Evolutionary conservation across 2,329 filamentous ascomycete species (phyloP).

Genomic region (Fusarium sp.): DNA sequence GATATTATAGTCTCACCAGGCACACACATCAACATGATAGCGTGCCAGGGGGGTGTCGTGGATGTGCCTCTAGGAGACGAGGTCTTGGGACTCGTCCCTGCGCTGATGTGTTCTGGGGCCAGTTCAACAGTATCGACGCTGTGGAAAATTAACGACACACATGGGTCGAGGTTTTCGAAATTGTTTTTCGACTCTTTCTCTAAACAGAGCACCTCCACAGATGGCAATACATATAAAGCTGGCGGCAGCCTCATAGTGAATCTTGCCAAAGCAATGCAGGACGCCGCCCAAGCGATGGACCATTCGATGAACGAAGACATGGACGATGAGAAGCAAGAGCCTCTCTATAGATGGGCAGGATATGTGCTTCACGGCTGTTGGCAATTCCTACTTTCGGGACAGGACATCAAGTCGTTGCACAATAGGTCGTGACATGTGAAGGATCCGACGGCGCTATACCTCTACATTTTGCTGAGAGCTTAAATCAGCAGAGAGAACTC

Average conservation of each 20-base stretch:
- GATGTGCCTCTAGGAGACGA: background rate
- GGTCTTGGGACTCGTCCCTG: background rate
- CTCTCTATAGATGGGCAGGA: background rate
- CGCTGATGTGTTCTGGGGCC: background rate
- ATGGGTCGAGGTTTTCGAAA: background rate
- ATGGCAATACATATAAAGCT: background rate
- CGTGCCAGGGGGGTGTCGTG: background rate
- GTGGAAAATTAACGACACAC: background rate
- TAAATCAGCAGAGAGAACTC: no score
- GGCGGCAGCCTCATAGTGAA: background rate
- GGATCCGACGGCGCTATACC: accelerated
- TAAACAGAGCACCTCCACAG: background rate
- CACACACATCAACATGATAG: background rate
- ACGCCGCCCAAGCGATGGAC: background rate
- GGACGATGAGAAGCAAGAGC: background rate
- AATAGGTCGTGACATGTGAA: background rate
- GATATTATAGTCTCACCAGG: background rate
- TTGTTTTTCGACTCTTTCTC: background rate
- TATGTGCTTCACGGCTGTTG: background rate
- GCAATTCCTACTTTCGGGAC: background rate
- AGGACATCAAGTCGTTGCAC: background rate
- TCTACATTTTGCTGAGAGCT: background rate
- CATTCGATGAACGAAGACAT: background rate
- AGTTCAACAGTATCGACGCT: background rate
- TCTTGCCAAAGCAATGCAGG: background rate